A percentile compares a stretch with the other conserved stretches of the same genome.
Conservation (phyloP, 805 yeast species). For the Myxozyma mucilagina region DNA sequence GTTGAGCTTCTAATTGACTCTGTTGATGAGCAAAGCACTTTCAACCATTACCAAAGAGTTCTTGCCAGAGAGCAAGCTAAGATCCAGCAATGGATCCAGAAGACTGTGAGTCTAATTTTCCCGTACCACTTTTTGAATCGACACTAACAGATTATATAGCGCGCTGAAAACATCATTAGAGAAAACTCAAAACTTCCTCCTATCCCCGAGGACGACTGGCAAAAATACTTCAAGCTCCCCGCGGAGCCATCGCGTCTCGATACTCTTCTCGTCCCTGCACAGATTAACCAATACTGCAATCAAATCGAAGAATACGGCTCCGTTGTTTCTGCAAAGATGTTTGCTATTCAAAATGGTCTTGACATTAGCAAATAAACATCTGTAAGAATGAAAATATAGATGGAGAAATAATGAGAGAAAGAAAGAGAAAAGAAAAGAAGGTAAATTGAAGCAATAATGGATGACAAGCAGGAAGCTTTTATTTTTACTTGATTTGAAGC, state of each 20-base stretch:
- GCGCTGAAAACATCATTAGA: constrained; percentile 62
- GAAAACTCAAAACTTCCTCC: constrained; percentile 56
- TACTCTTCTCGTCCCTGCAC: constrained; percentile 65
- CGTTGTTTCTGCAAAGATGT: constrained; percentile 62
- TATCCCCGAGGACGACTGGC: constrained; percentile 61
- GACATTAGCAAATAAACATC: constrained; percentile 3
- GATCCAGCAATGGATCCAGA: constrained; percentile 72
- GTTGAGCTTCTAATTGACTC: constrained; percentile 67
- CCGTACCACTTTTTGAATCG: not conserved
- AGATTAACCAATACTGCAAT: constrained; percentile 65
- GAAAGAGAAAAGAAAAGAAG: no score
- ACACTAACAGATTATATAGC: constrained; percentile 31
- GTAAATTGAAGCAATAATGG: no score
- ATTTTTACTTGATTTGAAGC: not conserved
- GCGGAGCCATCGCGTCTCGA: constrained; percentile 74
- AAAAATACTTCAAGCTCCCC: constrained; percentile 62
- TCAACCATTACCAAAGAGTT: constrained; percentile 79
- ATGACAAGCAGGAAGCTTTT: not conserved
- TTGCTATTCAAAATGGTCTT: constrained; percentile 56
- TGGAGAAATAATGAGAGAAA: not conserved
- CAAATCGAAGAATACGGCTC: constrained; percentile 72
- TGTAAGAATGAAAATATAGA: not conserved
- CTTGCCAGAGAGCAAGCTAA: constrained; percentile 67
- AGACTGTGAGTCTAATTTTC: constrained; percentile 41
- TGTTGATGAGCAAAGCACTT: constrained; percentile 74